Percentiles rank a stretch among this genome's conserved stretches.
Conservation (phyloP, 345 rosid species). For the Corchorus capsularis region DNA sequence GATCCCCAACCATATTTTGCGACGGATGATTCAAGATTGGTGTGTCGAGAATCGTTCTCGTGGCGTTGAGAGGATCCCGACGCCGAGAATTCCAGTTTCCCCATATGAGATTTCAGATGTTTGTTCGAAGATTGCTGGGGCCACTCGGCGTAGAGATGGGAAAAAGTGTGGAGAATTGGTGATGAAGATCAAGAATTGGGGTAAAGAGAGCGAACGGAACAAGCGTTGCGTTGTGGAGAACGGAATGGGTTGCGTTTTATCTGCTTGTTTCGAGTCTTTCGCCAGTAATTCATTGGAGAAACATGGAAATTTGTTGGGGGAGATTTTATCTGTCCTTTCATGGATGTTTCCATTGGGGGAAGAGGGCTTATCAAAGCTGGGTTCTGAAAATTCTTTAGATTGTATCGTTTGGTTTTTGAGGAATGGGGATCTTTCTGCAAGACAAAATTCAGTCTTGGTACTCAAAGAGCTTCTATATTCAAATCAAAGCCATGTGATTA, state of each 20-base stretch:
- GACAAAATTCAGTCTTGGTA: slow-evolving; percentile 53
- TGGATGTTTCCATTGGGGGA: slow-evolving; percentile 45
- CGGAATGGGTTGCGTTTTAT: slow-evolving; percentile 39
- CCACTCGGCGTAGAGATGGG: slow-evolving; percentile 24
- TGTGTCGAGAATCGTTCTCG: slow-evolving; percentile 56
- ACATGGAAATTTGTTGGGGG: slow-evolving; percentile 40
- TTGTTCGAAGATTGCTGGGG: slow-evolving; percentile 25
- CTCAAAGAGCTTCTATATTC: slow-evolving; percentile 52
- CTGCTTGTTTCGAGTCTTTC: slow-evolving; percentile 46
- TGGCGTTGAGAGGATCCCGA: slow-evolving; percentile 75
- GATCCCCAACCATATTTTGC: slow-evolving; percentile 69
- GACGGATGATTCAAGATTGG: slow-evolving; percentile 83
- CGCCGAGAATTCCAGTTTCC: slow-evolving; percentile 73
- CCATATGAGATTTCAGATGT: slow-evolving; percentile 35
- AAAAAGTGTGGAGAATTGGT: slow-evolving; percentile 37
- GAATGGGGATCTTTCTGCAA: slow-evolving; percentile 41
- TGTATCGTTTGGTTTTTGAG: slow-evolving; percentile 49
- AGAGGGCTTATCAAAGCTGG: slow-evolving; percentile 43
- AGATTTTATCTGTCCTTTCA: slow-evolving; percentile 48
- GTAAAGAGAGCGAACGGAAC: slow-evolving; percentile 66
- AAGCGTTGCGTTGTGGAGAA: slow-evolving; percentile 45
- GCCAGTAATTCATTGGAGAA: slow-evolving; percentile 32
- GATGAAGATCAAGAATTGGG: slow-evolving; percentile 52
- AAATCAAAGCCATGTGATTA: slow-evolving; percentile 32
- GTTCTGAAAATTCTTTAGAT: slow-evolving; percentile 47